Base-by-base conservation (phyloP, 257 asterid species). In the Anisodus acutangulus region DNA sequence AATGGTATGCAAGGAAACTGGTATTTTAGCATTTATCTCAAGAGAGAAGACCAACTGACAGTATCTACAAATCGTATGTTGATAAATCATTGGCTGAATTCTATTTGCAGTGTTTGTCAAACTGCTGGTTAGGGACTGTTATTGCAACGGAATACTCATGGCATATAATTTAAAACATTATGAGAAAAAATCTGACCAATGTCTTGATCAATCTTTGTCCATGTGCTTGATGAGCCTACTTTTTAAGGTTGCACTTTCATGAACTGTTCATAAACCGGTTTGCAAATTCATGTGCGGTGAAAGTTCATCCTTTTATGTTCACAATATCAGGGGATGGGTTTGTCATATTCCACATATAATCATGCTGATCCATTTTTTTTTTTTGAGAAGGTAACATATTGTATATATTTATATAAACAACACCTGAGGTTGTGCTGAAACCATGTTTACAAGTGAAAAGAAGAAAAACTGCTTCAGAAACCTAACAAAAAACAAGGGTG, bases 141-240 rank as follows among this genome's bases (percentile, higher is more conserved):
- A 74, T 22, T 74, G 62, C 81, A 26, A 74, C 39, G 19, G 55
- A 74, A 49, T 74, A 49, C 80, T 47, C 37, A 19, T 17, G 41
- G 80, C n/a, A 19, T 72, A 72, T 47, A 72, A 10, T 47, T 43
- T 72, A 10, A n/a, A 43, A 31, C 19, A 45, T 19, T n/a, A 59
- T 45, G 37, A 72, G 39, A 47, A 47, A 39, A 41, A 72, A 72
- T 47, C 59, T n/a, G 80, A 22, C 58, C 81, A 49, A 22, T 22
- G 62, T 22, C 60, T 51, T 47, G 43, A 74, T 74, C 62, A 47
- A 74, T 74, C 81, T 74, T 74, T 74, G 43, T 45, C 59, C 59
- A n/a, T 22, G 62, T 47, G 81, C n/a, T 74, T 74, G 62, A 74
- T 49, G 16, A 74, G 59, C 43, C 43, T 49, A 74, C 58, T 49